Base-by-base conservation (phyloP, 2,329 filamentous ascomycete genomes). In the Fusarium compactum region DNA sequence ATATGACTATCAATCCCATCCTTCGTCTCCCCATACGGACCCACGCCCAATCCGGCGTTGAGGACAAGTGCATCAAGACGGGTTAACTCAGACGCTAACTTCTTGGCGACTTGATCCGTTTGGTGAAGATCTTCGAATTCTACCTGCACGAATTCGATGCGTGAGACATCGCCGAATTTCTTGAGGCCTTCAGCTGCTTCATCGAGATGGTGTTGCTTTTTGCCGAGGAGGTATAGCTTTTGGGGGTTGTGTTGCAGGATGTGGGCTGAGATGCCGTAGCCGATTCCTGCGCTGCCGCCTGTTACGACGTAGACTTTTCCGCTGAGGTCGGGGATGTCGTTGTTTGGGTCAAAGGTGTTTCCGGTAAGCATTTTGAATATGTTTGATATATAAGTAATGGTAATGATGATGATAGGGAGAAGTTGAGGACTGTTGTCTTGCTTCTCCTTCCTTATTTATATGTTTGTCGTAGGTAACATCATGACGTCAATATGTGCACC, bases 1-100 rank as follows among this genome's bases (percentile, higher is more conserved):
- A 62, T 62, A 8, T 62, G 60, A 18, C 55, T 62, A 15, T 62
- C 60, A 8, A 62, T 60, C 1, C 55, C 55, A 20, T 60, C 60
- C 7, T 47, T 62, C 1, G 60, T 62, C 22, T 62, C 60, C 2
- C 46, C 60, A 16, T 62, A 62, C 0, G 46, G 55, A 0, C 60
- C 60, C 3, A 62, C 55, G 3, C 60, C 60, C 4, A 62, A 29
- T 24, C 60, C 60, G 5, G 55, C 60, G 16, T 64, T 62, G 1
- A 62, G 40, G 0, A 62, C 15, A 5, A 62, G 40, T 11, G 46
- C 46, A 18, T 62, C 59, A 3, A 62, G 59, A 0, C 59, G 18
- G 3, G 58, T 20, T 3, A 62, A 27, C 5, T 62, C 30, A 3
- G 59, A 62, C 11, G 54, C 59, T 8, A 62, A 27, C 15, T 11